Base-by-base conservation (phyloP, 805 yeast species). In the Kockiozyma suomiensis region DNA sequence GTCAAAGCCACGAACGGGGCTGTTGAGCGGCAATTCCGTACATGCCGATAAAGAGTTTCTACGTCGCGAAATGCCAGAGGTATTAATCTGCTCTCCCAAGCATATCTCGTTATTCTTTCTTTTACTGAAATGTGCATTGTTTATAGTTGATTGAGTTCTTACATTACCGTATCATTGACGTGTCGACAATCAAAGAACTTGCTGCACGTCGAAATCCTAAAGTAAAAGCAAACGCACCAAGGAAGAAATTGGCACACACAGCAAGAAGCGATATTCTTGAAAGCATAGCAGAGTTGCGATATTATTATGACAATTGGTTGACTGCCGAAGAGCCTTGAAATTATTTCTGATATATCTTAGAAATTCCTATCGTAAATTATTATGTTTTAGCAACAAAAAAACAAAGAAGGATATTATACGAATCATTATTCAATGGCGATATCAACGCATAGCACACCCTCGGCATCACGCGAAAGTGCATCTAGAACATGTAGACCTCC, bases 41-140 rank as follows among this genome's bases (percentile, higher is more conserved):
- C 97, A 94, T 73, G 86, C 90, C 85, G 99, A 94, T 72, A 82
- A 90, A 59, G 79, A 87, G 52, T 94, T 93, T 74, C 81, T 94
- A 87, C 76, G 84, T 71, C 79, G 82, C 54, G 97, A 93, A 69
- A 85, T 94, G 76, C 98, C 98, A 0, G 73, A 79, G 50, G 85
- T 90, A 6, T 72, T 82, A 17, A 12, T 38, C 12, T 23, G 1
- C 6, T 13, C 25, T 30, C 10, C 19, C 23, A n/a, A n/a, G n/a
- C n/a, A n/a, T n/a, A n/a, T n/a, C n/a, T n/a, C n/a, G n/a, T n/a
- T n/a, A n/a, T n/a, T n/a, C n/a, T n/a, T n/a, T n/a, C n/a, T n/a
- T n/a, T n/a, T n/a, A n/a, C n/a, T n/a, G n/a, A n/a, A n/a, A n/a
- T n/a, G n/a, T n/a, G n/a, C n/a, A n/a, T n/a, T n/a, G n/a, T n/a